A percentile compares a stretch with the other conserved stretches of the same genome.
Conservation (phyloP, 805 yeast genomes). For the Nakazawaea wickerhamii region DNA sequence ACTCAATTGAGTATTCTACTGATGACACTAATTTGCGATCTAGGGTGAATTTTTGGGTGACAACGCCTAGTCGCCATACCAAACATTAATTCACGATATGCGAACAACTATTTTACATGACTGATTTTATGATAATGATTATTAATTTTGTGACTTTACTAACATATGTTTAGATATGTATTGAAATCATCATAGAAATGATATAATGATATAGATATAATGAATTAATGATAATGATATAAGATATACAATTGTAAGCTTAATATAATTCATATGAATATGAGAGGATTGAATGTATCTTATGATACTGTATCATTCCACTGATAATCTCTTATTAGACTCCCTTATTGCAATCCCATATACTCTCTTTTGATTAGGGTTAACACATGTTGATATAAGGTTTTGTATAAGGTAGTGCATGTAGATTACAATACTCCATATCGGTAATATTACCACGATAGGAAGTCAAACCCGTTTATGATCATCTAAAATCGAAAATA, state of each 20-base stretch:
- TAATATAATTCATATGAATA: too few relatives aligned
- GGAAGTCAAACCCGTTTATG: constrained; percentile 11
- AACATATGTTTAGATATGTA: background rate
- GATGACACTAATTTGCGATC: constrained; percentile 31
- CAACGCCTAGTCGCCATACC: constrained; percentile 28
- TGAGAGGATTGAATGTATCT: too few relatives aligned
- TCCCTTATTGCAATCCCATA: too few relatives aligned
- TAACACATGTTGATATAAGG: too few relatives aligned
- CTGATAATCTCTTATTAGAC: too few relatives aligned
- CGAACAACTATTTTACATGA: constrained; percentile 24
- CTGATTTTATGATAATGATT: constrained; percentile 12
- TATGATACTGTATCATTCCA: too few relatives aligned
- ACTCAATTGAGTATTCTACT: background rate
- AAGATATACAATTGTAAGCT: too few relatives aligned
- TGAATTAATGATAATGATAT: too few relatives aligned
- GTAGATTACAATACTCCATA: background rate
- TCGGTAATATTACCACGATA: constrained; percentile 36
- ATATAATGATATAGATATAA: too few relatives aligned
- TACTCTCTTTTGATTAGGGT: too few relatives aligned
- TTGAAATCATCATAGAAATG: too few relatives aligned
- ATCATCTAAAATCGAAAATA: background rate
- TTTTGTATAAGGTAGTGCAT: too few relatives aligned
- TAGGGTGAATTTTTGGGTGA: constrained; percentile 22
- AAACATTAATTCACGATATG: constrained; percentile 24
- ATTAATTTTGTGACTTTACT: background rate